Conservation (phyloP, 768 basidiomycete genomes). For the Phaeotremella fagi region DNA sequence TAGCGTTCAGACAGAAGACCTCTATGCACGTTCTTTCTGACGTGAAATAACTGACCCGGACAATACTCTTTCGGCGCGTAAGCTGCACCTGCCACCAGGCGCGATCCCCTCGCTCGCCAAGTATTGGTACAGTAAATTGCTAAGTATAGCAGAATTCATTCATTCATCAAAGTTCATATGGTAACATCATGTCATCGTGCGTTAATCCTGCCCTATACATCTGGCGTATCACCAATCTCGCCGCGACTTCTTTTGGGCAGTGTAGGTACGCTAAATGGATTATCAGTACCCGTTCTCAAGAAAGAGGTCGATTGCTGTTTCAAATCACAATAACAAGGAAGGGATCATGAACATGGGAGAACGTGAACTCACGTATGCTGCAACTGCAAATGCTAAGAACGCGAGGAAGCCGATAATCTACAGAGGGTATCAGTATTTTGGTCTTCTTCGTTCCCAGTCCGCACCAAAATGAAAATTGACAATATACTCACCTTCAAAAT, state of each 20-base stretch:
- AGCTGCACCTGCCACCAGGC: too few species aligned
- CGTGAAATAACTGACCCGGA: too few species aligned
- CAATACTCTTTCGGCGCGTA: too few species aligned
- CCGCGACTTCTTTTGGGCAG: conserved; percentile 40
- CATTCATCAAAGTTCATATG: too few species aligned
- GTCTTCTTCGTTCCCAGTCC: not conserved
- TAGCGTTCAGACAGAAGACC: too few species aligned
- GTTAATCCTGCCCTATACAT: too few species aligned
- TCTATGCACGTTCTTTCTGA: too few species aligned
- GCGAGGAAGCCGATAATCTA: conserved; percentile 42
- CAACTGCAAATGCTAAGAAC: conserved; percentile 46
- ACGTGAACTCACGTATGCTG: conserved; percentile 41
- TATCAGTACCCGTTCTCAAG: not conserved
- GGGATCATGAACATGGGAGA: too few species aligned
- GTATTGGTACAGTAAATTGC: too few species aligned
- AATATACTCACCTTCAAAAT: conserved; percentile 38
- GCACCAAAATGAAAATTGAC: not conserved
- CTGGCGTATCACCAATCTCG: conserved; percentile 24
- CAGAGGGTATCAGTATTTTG: not conserved
- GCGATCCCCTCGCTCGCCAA: too few species aligned
- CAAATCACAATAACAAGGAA: not conserved
- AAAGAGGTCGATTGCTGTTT: not conserved
- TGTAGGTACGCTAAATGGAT: conserved; percentile 39
- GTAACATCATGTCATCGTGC: too few species aligned
- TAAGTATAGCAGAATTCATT: too few species aligned